phyloP scores from a whole-genome alignment of 768 basidiomycete genomes.

The Naematelia aurantialba region DNA sequence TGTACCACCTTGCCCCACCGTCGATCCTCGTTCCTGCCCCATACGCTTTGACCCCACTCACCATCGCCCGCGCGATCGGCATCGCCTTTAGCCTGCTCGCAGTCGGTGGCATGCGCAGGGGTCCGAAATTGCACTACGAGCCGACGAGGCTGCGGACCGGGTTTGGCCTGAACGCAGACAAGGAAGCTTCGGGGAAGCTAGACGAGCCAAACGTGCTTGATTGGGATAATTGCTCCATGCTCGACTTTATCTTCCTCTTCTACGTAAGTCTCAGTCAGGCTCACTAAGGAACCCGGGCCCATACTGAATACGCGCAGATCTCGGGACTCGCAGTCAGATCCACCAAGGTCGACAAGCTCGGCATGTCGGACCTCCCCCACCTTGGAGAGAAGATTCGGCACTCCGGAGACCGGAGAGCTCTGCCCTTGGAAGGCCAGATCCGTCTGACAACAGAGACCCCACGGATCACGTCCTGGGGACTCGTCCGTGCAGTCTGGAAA shows the following conservation, averaged over 20 bases:
- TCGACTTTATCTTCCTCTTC: conserved; percentile 28
- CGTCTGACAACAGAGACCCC: neutral
- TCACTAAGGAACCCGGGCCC: neutral
- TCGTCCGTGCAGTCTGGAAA: conserved; percentile 27
- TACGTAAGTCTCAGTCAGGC: conserved; percentile 33
- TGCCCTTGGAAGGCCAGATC: neutral
- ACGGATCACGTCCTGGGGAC: conserved; percentile 22
- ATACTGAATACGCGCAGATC: conserved; percentile 25
- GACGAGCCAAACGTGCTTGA: conserved; percentile 28
- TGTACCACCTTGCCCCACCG: conserved; percentile 17
- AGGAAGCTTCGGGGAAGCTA: conserved; percentile 1
- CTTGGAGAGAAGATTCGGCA: conserved; percentile 31
- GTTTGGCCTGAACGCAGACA: conserved; percentile 31
- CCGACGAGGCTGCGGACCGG: conserved; percentile 30
- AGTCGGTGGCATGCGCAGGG: conserved; percentile 36
- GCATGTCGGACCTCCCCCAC: conserved; percentile 28
- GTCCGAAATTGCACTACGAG: conserved; percentile 33
- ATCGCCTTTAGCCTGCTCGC: conserved; percentile 13
- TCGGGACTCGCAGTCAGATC: conserved; percentile 23
- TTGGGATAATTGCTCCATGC: conserved; percentile 27
- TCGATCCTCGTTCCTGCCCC: conserved; percentile 1
- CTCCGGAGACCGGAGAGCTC: conserved; percentile 9
- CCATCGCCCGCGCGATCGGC: conserved; percentile 2
- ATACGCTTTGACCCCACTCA: conserved; percentile 1
- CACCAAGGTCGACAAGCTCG: conserved; percentile 19